These are phyloP conservation scores for Allium cepa DNA, from an alignment of 106 monocot genomes.

Conservation along the genomic window DNA sequence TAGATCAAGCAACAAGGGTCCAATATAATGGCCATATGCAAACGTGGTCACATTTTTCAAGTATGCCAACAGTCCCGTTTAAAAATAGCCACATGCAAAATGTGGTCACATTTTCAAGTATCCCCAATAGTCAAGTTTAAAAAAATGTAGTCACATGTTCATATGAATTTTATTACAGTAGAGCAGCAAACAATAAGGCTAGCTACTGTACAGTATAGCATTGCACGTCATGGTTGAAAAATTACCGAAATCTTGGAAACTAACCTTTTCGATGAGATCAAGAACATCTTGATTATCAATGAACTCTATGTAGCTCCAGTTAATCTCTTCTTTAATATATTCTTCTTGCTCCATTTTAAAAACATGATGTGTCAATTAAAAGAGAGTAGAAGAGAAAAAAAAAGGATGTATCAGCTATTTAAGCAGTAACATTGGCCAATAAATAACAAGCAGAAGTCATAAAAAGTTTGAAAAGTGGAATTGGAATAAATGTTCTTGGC, in stretches of 20 bases:
- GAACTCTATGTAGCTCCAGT: conserved; percentile 98
- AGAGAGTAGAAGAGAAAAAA: not conserved
- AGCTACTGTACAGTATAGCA: too few species aligned
- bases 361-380: conserved; percentile 57
- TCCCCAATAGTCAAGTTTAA: too few species aligned
- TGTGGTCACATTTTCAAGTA: too few species aligned
- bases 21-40: too few species aligned
- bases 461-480: conserved; percentile 84
- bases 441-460: conserved; percentile 51
- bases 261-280: conserved; percentile 89
- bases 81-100: too few species aligned
- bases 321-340: conserved; percentile 81
- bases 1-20: too few species aligned
- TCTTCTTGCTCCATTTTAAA: conserved; percentile 94
- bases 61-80: too few species aligned
- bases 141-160: too few species aligned
- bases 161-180: too few species aligned
- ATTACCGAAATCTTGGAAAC: too few species aligned
- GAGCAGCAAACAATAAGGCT: not conserved
- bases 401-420: not conserved
- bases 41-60: too few species aligned
- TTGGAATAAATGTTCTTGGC: conserved; percentile 69
- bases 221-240: too few species aligned
- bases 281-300: conserved; percentile 96
- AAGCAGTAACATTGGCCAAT: not conserved